Evolutionary conservation across 2,329 filamentous ascomycete species (phyloP).

Genomic region (Colletotrichum brevisporum): DNA sequence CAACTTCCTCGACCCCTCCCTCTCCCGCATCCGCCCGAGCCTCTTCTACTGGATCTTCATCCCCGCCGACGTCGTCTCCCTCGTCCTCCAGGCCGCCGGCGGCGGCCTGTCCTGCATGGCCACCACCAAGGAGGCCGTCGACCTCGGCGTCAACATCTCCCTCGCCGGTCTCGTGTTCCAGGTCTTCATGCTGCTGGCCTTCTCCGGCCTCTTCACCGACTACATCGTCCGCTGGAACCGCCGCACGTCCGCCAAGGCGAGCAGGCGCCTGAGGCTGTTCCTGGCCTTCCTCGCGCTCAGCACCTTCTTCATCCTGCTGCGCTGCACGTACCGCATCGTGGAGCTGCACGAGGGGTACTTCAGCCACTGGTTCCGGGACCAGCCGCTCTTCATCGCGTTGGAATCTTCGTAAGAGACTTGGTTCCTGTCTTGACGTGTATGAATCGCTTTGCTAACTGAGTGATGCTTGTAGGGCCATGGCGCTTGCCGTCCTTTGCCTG

Average conservation of each 20-base stretch:
- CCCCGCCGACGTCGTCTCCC: conserved; percentile 65
- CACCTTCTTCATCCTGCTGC: conserved; percentile 68
- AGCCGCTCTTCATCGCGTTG: conserved; percentile 59
- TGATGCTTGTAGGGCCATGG: conserved; percentile 19
- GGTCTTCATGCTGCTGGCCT: conserved; percentile 62
- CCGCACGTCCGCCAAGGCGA: conserved; percentile 41
- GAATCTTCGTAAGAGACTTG: conserved; percentile 52
- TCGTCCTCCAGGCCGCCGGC: conserved; percentile 66
- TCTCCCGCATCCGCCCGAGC: conserved; percentile 50
- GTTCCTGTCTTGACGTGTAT: too few species aligned
- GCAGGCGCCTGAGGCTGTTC: conserved; percentile 52
- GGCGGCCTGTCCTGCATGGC: conserved; percentile 60
- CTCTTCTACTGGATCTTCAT: conserved; percentile 56
- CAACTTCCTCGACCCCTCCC: conserved; percentile 45
- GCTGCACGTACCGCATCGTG: conserved; percentile 71
- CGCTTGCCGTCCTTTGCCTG: conserved; percentile 21
- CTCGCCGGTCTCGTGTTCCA: conserved; percentile 67
- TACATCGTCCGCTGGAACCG: conserved; percentile 53
- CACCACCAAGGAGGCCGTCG: conserved; percentile 47
- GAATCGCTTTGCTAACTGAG: background rate
- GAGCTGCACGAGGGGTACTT: conserved; percentile 71
- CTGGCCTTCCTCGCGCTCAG: conserved; percentile 63
- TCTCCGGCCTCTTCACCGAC: conserved; percentile 57
- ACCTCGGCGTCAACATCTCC: conserved; percentile 62
- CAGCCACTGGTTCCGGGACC: conserved; percentile 61